These are phyloP conservation scores for Auricularia heimuer DNA, from an alignment of 768 basidiomycete genomes.

Conservation along the genomic window DNA sequence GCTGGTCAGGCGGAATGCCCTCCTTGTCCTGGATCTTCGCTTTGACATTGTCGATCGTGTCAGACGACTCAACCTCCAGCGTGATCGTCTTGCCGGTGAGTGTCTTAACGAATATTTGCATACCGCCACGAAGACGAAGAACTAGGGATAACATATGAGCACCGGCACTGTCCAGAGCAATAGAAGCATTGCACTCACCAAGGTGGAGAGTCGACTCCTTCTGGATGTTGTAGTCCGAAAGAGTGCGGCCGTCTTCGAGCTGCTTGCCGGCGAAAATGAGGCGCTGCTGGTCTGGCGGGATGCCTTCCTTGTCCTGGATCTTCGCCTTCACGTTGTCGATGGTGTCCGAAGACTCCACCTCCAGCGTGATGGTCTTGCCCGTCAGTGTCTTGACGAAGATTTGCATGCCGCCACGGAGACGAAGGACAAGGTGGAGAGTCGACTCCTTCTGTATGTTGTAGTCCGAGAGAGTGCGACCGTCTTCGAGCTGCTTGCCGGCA, in stretches of 20 bases:
- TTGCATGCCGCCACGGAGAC: slow-evolving; percentile 16
- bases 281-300: slow-evolving; percentile 75
- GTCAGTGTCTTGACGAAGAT: slow-evolving; percentile 19
- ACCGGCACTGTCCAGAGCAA: neutral
- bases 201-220: slow-evolving; percentile 79
- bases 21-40: slow-evolving; percentile 29
- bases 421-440: slow-evolving; percentile 22
- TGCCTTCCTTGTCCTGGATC: slow-evolving; percentile 20
- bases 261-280: slow-evolving; percentile 92
- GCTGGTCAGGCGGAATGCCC: slow-evolving; percentile 28
- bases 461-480: slow-evolving; percentile 34
- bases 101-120: slow-evolving; percentile 35
- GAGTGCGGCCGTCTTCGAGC: slow-evolving; percentile 81
- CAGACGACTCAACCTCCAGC: slow-evolving; percentile 35
- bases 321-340: slow-evolving; percentile 24
- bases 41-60: slow-evolving; percentile 38
- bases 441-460: slow-evolving; percentile 31
- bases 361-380: slow-evolving; percentile 34
- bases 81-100: slow-evolving; percentile 39
- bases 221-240: slow-evolving; percentile 88
- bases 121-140: slow-evolving; percentile 31
- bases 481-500: slow-evolving; percentile 31
- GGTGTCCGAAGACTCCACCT: slow-evolving; percentile 25
- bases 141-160: slow-evolving; percentile 10
- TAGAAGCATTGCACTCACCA: slow-evolving; percentile 3